Base-by-base conservation (phyloP, 768 basidiomycete species). In the Tylopilus plumbeoviolaceoides region DNA sequence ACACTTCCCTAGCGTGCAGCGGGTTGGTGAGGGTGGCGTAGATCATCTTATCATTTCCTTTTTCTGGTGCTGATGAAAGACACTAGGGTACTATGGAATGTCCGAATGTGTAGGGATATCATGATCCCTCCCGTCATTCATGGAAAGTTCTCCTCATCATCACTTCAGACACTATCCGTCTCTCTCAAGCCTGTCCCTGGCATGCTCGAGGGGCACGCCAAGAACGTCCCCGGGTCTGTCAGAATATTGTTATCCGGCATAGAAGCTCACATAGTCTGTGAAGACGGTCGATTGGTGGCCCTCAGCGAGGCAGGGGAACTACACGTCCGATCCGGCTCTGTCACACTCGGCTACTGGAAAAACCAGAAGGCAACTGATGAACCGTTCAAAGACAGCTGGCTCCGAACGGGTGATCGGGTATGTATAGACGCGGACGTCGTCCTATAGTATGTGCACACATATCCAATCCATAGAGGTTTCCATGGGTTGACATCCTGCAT, bases 391-490 rank as follows among this genome's bases (percentile, higher is more conserved):
- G 74, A 79, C 44, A 86, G 88, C 18, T 92, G 90, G 90, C 59
- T 92, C 25, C 74, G 72, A 48, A 91, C 87, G 0, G 90, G 90
- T 3, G 89, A 91, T 65, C 72, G 76, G 48, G 85, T 90, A 63
- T 70, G 76, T 36, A 78, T 81, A 5, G 79, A 87, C 56, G 73
- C 74, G 55, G 72, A 83, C 6, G 82, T 81, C 1, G 76, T 80
- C 52, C 82, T 89, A 62, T 90, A 78, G 87, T n/a, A n/a, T n/a
- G n/a, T n/a, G n/a, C n/a, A n/a, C n/a, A n/a, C n/a, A n/a, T n/a
- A n/a, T n/a, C n/a, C 12, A 2, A 2, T 35, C 35, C 5, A 28
- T 21, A 3, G 18, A 27, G 14, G 10, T 21, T 46, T 25, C n/a
- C 17, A 3, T n/a, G 10, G 39, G 5, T 30, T 41, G 7, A 55